Evolutionary conservation across 2,329 filamentous ascomycete genomes (phyloP).

Genomic region (Chrysoporthe austroafricana): DNA sequence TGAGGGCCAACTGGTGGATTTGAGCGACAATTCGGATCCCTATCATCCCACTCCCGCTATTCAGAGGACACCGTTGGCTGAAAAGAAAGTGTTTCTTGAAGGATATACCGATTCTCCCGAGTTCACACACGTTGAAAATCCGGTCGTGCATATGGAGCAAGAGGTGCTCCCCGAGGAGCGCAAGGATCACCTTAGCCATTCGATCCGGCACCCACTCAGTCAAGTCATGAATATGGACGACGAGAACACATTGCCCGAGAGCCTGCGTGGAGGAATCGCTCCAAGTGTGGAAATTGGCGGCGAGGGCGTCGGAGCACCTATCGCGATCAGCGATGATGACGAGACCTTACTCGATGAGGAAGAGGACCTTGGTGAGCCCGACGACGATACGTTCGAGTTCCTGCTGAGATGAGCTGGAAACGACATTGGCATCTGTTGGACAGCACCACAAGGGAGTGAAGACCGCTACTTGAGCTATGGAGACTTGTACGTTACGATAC

Average conservation of each 20-base stretch:
- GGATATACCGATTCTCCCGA: slow-evolving; percentile 24
- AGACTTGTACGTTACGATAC: slow-evolving; percentile 27
- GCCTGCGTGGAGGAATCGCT: too few relatives aligned
- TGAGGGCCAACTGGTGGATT: neutral
- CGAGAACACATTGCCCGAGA: neutral
- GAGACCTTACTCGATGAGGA: slow-evolving; percentile 10
- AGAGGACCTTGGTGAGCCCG: slow-evolving; percentile 20
- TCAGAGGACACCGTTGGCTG: slow-evolving; percentile 3
- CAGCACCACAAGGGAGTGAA: neutral
- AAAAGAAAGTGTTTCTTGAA: slow-evolving; percentile 24
- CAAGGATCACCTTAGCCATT: neutral
- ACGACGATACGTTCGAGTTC: slow-evolving; percentile 29
- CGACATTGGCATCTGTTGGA: neutral
- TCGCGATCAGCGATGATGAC: slow-evolving; percentile 1
- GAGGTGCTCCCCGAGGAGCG: slow-evolving; percentile 11
- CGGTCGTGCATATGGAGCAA: slow-evolving; percentile 20
- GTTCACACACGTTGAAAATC: slow-evolving; percentile 21
- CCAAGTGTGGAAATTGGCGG: neutral
- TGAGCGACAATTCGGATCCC: neutral
- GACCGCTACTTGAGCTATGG: neutral
- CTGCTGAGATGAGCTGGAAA: slow-evolving; percentile 2
- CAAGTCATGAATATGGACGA: slow-evolving; percentile 11
- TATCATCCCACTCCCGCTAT: neutral
- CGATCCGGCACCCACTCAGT: slow-evolving; percentile 10
- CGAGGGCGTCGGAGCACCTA: neutral